Base-by-base conservation (phyloP, 129 eudicot genomes). In the Tagetes patula region DNA sequence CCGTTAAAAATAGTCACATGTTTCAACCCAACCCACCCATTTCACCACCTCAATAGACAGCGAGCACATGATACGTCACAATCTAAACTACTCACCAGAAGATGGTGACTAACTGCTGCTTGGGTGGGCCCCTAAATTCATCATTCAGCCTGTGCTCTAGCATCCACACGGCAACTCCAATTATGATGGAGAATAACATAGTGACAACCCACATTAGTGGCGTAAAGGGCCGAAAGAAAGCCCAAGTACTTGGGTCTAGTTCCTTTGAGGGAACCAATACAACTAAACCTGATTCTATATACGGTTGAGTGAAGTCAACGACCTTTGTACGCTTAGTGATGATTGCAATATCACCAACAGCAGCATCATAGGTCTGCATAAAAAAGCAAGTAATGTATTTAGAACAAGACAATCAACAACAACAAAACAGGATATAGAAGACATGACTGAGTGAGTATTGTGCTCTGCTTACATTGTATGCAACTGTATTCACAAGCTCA, bases 291-390 rank as follows among this genome's bases (percentile, higher is more conserved):
- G 99, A 94, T 67, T 88, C 97, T 62, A 83, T 81, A 75, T 90
- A 90, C 5, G 99, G 99, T 73, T 90, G 99, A 11, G 94, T 90
- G 75, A 94, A 94, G 73, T 94, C 99, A 66, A 74, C 97, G 3
- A 71, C 71, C 84, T 61, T 88, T 42, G 94, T 94, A 30, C 99
- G 91, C 81, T 86, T 86, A 1, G 88, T 90, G 54, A 88, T 84
- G 41, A 94, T 94, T 47, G 99, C 87, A 42, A 88, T 85, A 80
- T 94, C 99, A 38, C 99, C 99, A 41, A 94, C 92, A 68, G 70
- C 97, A 74, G 94, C 99, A 84, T 94, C 97, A 80, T 81, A 88
- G 6, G 63, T 87, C 99, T 94, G 55, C 47, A 76, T 1, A n/a
- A 58, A 62, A 37, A 72, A n/a, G 43, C 14, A 72, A 9, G 53